Base-by-base conservation (phyloP, 768 basidiomycete genomes). In the Rhodotorula graminis region DNA sequence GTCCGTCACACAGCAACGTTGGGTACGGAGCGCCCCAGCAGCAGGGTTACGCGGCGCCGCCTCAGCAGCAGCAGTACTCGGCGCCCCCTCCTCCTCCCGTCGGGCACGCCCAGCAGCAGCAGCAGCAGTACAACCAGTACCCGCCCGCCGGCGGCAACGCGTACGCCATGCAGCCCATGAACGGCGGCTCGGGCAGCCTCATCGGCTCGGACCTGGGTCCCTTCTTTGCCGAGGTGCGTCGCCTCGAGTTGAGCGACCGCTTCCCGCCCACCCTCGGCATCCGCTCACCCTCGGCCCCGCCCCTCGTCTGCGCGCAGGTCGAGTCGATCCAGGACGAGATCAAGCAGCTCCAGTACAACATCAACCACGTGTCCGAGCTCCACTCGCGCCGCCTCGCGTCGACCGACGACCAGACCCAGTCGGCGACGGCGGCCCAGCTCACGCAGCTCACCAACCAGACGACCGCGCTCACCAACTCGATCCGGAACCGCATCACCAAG, bases 401-500 rank as follows among this genome's bases (percentile, higher is more conserved):
- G 62, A 79, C 79, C 66, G 79, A 80, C 69, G 77, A 73, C 46
- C 69, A 61, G 29, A 64, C 67, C 15, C 70, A 74, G 50, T 61
- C 67, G 10, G 52, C 70, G 37, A 73, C 75, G 25, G 76, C 68
- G 42, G 67, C 67, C 10, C 75, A 79, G 60, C 68, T 79, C 25
- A 67, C 79, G 14, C 69, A 76, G 62, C 64, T 78, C 23, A 74
- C 75, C 47, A 72, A 65, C 50, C 44, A 69, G 58, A 79, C 79
- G 21, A 77, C 81, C 67, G 64, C 76, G 19, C 75, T 81, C 52
- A 80, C 82, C 70, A 81, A 83, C 77, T 69, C 78, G 67, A 77
- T 81, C 80, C 82, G 81, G 57, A 81, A 79, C 63, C 79, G 81
- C 59, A 82, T 83, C 69, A 81, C 82, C 72, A 72, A 74, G 58